Evolutionary conservation across 2,329 filamentous ascomycete genomes (phyloP), one percentile per base, ranked within the genome.

Genomic region (Zymoseptoria tritici): DNA sequence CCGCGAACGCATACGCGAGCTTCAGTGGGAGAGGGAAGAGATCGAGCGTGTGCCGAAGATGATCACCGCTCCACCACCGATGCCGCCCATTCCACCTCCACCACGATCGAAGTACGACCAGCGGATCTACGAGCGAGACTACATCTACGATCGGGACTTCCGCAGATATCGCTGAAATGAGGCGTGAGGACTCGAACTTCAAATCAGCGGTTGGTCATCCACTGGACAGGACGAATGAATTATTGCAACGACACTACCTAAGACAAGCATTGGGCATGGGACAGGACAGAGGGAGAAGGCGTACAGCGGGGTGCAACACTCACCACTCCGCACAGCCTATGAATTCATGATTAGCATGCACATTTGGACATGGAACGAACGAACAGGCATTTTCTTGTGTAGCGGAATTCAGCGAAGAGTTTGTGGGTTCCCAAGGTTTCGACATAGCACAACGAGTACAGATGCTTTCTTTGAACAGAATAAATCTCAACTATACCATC

Each of bases 41-140:
- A 79, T 82, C 57, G 80, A 80, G 64, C 78, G 80, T 56, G 76
- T 82, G 49, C 74, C 67, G 11, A 71, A 75, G 56, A 68, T 72
- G 62, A 69, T 74, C 11, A 70, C 72, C 29, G 60, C 68, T 20
- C 36, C 36, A 46, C 36, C 36, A 7, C 64, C 68, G 13, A 66
- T 70, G 24, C 79, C 81, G 20, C 79, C 78, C 4, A 53, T 64
- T 9, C 72, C 80, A 80, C 66, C 69, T 19, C 68, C 69, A 16
- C 65, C 69, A 53, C 61, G 65, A 65, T 65, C 66, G 55, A 80
- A 79, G 64, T 85, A 86, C 49, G 85, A 89, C 57, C 85, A 88
- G 67, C 78, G 81, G 21, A 79, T 87, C 65, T 82, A 84, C 61
- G 87, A 90, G 76, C 82, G 84, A 31, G 88, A 90, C 70, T 79